Percentiles rank a stretch among this genome's conserved stretches.
Conservation (phyloP, 108 stramenopile genomes). For the Discostella pseudostelligera region DNA sequence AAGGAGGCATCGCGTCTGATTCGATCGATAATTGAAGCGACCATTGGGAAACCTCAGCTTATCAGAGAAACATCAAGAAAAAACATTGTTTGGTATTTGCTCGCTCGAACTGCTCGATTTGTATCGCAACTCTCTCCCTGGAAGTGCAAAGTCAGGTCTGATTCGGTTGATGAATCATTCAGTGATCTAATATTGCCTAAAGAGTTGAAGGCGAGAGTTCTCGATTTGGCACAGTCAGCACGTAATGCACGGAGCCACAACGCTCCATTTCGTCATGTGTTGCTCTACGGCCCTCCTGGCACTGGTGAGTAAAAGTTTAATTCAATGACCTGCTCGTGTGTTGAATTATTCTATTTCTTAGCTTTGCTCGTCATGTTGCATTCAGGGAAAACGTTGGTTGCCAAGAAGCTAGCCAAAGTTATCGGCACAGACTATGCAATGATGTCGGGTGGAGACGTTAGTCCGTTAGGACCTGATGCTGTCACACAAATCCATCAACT, state of each 20-base stretch:
- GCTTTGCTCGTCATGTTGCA: neutral
- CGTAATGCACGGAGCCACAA: constrained; percentile 61
- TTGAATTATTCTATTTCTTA: neutral
- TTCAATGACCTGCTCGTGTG: too few relatives aligned
- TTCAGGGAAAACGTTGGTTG: constrained; percentile 63
- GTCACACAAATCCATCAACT: constrained; percentile 80
- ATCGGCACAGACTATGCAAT: constrained; percentile 84
- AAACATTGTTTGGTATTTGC: constrained; percentile 26
- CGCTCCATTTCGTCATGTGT: constrained; percentile 78
- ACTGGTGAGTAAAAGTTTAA: constrained; percentile 31
- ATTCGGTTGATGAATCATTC: constrained; percentile 44
- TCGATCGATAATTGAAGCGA: constrained; percentile 57
- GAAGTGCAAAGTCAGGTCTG: constrained; percentile 8
- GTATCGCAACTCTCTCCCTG: constrained; percentile 14
- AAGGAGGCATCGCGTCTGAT: constrained; percentile 49
- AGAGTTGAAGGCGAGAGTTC: constrained; percentile 65
- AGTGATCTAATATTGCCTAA: constrained; percentile 58
- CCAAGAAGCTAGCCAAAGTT: constrained; percentile 55
- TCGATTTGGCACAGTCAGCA: constrained; percentile 64
- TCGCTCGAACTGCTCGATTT: constrained; percentile 17
- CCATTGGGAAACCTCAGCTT: constrained; percentile 69
- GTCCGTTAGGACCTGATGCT: constrained; percentile 79
- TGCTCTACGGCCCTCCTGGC: constrained; percentile 72
- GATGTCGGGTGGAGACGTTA: constrained; percentile 88
- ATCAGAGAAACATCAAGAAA: constrained; percentile 75